These are phyloP conservation scores for Septoria linicola DNA, from an alignment of 2,329 filamentous ascomycete genomes.

Conservation along the genomic window DNA sequence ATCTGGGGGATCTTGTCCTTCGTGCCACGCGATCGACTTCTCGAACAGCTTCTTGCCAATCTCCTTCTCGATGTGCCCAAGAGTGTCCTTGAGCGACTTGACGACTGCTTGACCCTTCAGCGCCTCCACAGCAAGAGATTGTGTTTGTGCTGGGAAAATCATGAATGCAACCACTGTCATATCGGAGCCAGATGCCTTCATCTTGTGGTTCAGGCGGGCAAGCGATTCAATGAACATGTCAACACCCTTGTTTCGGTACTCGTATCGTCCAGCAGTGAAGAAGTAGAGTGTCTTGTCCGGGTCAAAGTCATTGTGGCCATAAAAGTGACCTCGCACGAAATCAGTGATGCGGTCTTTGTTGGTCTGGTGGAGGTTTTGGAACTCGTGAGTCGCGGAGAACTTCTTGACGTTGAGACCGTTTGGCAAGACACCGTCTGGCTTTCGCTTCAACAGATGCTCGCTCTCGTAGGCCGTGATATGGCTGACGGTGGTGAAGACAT, in stretches of 20 bases:
- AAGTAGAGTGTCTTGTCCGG: constrained; percentile 96
- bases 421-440: constrained; percentile 92
- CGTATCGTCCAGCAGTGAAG: constrained; percentile 95
- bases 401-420: constrained; percentile 98
- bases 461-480: constrained; percentile 98
- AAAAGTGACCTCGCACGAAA: constrained; percentile 97
- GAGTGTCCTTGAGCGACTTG: constrained; percentile 90
- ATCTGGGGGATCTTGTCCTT: constrained; percentile 88
- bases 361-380: constrained; percentile 95
- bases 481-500: constrained; percentile 98
- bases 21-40: constrained; percentile 90
- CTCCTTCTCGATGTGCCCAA: constrained; percentile 86
- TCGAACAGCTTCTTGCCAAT: constrained; percentile 94
- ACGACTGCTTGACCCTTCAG: constrained; percentile 96
- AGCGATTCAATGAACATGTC: constrained; percentile 99
- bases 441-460: constrained; percentile 94
- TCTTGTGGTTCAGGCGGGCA: constrained; percentile 86
- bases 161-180: constrained; percentile 96
- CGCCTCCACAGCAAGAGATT: constrained; percentile 90
- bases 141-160: constrained; percentile 97
- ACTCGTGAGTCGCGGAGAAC: constrained; percentile 97
- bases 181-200: constrained; percentile 82
- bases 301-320: constrained; percentile 96
- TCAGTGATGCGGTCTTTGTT: constrained; percentile 98
- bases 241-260: constrained; percentile 97